These are phyloP conservation scores for Clonostachys byssicola DNA, from an alignment of 2,329 filamentous ascomycete genomes.

Conservation along the genomic window DNA sequence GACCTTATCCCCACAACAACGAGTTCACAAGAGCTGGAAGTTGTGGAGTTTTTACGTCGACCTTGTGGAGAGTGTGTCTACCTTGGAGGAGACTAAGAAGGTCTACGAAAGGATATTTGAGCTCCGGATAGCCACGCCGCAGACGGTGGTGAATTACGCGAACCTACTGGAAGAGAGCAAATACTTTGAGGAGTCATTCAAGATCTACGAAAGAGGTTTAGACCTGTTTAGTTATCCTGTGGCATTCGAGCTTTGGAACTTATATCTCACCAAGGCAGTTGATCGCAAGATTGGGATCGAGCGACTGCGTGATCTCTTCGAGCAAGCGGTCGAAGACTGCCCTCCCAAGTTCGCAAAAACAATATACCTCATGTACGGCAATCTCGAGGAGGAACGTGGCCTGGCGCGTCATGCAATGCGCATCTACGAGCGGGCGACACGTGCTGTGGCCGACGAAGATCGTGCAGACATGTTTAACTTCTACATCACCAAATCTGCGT, in stretches of 20 bases:
- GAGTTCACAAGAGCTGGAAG: conserved; percentile 99
- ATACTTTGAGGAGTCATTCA: conserved; percentile 97
- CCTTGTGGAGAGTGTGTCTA: conserved; percentile 89
- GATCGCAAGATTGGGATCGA: conserved; percentile 96
- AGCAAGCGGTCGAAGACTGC: conserved; percentile 92
- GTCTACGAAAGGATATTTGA: conserved; percentile 98
- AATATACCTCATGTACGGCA: conserved; percentile 97
- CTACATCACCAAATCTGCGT: conserved; percentile 97
- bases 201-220: conserved; percentile 90
- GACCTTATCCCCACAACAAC: conserved; percentile 85
- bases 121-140: conserved; percentile 92
- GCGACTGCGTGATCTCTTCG: conserved; percentile 88
- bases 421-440: conserved; percentile 95
- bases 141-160: conserved; percentile 98
- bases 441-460: conserved; percentile 92
- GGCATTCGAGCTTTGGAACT: conserved; percentile 96
- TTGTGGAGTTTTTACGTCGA: conserved; percentile 99
- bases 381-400: conserved; percentile 91
- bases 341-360: conserved; percentile 95
- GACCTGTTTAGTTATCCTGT: conserved; percentile 99
- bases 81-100: conserved; percentile 85
- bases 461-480: conserved; percentile 98
- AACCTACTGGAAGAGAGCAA: conserved; percentile 91
- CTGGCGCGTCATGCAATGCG: conserved; percentile 96
- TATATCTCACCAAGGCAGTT: conserved; percentile 96